Percentiles rank a stretch among this genome's conserved stretches.
Evolutionary conservation across 2,329 filamentous ascomycete genomes (phyloP).

Genomic region (Setomelanomma holmii): DNA sequence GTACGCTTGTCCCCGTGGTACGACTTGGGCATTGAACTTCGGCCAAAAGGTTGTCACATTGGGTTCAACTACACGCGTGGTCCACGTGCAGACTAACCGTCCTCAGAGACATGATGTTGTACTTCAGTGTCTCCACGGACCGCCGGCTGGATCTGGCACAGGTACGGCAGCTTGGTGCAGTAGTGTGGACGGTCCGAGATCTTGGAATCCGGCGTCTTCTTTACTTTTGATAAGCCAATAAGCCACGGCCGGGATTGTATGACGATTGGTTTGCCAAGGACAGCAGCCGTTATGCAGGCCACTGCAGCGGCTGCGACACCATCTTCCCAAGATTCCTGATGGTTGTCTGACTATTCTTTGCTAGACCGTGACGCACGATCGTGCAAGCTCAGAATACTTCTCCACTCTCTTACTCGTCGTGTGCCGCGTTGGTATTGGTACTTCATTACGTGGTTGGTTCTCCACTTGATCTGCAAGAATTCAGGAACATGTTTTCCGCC

Average conservation of each 20-base stretch:
- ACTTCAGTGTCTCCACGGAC: slow-evolving; percentile 9
- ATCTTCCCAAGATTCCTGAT: slow-evolving; percentile 29
- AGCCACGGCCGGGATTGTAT: slow-evolving; percentile 36
- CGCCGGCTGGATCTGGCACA: slow-evolving; percentile 10
- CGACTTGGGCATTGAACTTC: slow-evolving; percentile 18
- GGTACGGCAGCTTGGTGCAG: slow-evolving; percentile 22
- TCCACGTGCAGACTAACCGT: slow-evolving; percentile 38
- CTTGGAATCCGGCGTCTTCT: slow-evolving; percentile 19
- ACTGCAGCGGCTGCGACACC: slow-evolving; percentile 27
- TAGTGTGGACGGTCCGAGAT: slow-evolving; percentile 8
- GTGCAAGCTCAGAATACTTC: slow-evolving; percentile 16
- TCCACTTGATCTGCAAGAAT: slow-evolving; percentile 5
- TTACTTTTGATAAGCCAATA: slow-evolving; percentile 30
- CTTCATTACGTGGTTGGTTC: slow-evolving; percentile 17
- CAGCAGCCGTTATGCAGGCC: slow-evolving; percentile 34
- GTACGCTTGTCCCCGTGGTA: slow-evolving; percentile 19
- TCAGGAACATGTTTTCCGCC: slow-evolving; percentile 46
- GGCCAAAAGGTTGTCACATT: slow-evolving; percentile 18
- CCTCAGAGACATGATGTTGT: slow-evolving; percentile 10
- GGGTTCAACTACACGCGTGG: slow-evolving; percentile 22
- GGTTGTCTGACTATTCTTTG: slow-evolving; percentile 25
- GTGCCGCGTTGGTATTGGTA: slow-evolving; percentile 22
- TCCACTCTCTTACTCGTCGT: slow-evolving; percentile 19
- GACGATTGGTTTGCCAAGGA: slow-evolving; percentile 23
- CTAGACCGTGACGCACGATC: slow-evolving; percentile 25